Evolutionary conservation across 192 early-diverging fungal species (phyloP), one percentile per base, ranked within the genome.

Genomic region (Mortierella hygrophila): DNA sequence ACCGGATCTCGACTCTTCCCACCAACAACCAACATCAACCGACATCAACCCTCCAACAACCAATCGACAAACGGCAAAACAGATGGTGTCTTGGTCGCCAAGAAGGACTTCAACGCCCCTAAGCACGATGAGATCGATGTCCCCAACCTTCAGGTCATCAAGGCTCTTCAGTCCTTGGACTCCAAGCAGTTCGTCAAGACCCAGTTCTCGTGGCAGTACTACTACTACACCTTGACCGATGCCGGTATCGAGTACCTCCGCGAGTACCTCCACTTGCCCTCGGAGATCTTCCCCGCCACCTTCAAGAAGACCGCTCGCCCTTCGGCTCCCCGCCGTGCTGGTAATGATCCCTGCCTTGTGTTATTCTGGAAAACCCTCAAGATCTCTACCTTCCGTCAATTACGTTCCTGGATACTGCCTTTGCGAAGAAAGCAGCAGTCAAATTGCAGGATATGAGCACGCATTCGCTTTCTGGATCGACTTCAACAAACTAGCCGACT

Each of bases 161-260:
- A 99, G 95, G 96, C 97, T 79, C 95, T 98, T 84, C 97, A 99
- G 94, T 97, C 96, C 76, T 94, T 99, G 88, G 92, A 93, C 89
- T 99, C 98, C 75, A 94, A 94, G 88, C 97, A 96, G 82, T 96
- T 89, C 78, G 98, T 99, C 90, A 97, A 96, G 92, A 96, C 95
- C 81, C 95, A 95, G 88, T 99, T 99, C 96, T 98, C 97, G 89
- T 99, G 98, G 98, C 98, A 99, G 90, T 97, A 97, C 93, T 99
- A 98, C 94, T 99, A 99, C 96, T 99, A 99, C 92, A 97, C 94
- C 91, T 93, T 99, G 88, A 99, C 98, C 89, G 94, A 97, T 88
- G 96, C 97, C 91, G 98, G 98, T 90, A 98, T 99, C 81, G 97
- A 96, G 89, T 99, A 98, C 93, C 93, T 99, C 81, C 96, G 98